A percentile compares a stretch with the other conserved stretches of the same genome.
phyloP scores from a whole-genome alignment of 306 rosid species.

The Cotoneaster glaucophyllus region DNA sequence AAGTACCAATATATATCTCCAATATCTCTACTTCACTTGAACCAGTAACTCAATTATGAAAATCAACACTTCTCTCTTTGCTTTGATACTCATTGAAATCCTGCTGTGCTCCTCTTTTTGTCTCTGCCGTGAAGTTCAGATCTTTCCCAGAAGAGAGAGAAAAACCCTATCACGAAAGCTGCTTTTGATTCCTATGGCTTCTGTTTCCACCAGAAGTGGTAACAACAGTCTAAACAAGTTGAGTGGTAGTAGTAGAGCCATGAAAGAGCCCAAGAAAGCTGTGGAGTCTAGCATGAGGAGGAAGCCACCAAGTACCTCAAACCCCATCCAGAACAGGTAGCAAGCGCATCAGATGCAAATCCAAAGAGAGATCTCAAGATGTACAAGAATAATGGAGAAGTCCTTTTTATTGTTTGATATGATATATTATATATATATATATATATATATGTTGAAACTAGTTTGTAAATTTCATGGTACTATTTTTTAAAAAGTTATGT shows the following conservation, averaged over 20 bases:
- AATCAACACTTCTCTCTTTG: conserved; percentile 24
- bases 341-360: neutral
- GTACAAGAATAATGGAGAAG: no score
- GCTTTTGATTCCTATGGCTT: conserved; percentile 23
- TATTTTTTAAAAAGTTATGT: neutral
- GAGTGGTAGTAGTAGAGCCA: neutral
- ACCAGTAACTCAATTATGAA: conserved; percentile 23
- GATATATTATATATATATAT: neutral
- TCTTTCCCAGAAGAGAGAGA: conserved; percentile 26
- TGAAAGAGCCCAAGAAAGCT: conserved; percentile 25
- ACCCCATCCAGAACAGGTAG: conserved; percentile 30
- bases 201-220: conserved; percentile 9
- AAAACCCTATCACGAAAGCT: conserved; percentile 41
- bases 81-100: conserved; percentile 37
- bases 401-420: neutral
- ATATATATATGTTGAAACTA: neutral
- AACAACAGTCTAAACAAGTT: neutral
- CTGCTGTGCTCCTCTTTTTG: conserved; percentile 34
- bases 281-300: conserved; percentile 23
- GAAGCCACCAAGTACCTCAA: conserved; percentile 19
- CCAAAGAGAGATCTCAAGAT: neutral
- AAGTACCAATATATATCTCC: neutral
- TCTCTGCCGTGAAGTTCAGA: conserved; percentile 18
- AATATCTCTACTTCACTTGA: conserved; percentile 2
- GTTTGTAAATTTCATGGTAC: neutral